phyloP scores from a whole-genome alignment of 257 asterid genomes.

The Craterostigma plantagineum region DNA sequence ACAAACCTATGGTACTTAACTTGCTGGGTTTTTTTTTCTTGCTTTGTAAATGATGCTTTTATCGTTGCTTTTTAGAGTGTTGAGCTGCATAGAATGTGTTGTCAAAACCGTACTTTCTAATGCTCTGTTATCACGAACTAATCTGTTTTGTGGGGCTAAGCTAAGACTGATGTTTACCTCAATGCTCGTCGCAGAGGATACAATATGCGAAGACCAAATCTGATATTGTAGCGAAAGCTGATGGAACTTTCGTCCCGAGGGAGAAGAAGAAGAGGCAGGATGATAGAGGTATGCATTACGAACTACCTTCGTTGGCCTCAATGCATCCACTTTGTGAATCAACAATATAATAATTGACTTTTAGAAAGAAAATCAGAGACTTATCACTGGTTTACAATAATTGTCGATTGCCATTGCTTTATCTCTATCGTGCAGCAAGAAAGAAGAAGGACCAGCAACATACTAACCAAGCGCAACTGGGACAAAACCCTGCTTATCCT shows the following conservation, averaged over 20 bases:
- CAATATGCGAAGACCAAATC: conserved; percentile 95
- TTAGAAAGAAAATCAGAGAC: too few relatives aligned
- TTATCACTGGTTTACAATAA: too few relatives aligned
- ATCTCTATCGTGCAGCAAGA: conserved; percentile 33
- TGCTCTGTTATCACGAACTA: too few relatives aligned
- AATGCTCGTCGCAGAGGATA: conserved; percentile 40
- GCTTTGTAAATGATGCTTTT: background rate
- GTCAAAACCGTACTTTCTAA: too few relatives aligned
- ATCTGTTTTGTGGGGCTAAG: too few relatives aligned
- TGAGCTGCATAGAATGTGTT: background rate
- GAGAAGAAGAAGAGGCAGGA: conserved; percentile 87
- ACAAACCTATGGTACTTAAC: conserved; percentile 67
- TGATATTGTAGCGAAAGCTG: conserved; percentile 73
- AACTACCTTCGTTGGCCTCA: background rate
- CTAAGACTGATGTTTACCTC: background rate
- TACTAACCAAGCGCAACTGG: conserved; percentile 53
- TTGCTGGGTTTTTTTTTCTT: background rate
- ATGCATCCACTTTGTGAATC: too few relatives aligned
- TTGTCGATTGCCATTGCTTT: background rate
- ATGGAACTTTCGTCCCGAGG: conserved; percentile 86
- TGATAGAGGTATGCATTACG: conserved; percentile 40
- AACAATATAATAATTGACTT: too few relatives aligned
- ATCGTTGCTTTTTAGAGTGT: background rate
- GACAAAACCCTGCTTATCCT: conserved; percentile 42
- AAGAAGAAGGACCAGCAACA: conserved; percentile 87